Evolutionary conservation across 164 flowering plant species (phyloP).

Genomic region (Stephania cephalantha): DNA sequence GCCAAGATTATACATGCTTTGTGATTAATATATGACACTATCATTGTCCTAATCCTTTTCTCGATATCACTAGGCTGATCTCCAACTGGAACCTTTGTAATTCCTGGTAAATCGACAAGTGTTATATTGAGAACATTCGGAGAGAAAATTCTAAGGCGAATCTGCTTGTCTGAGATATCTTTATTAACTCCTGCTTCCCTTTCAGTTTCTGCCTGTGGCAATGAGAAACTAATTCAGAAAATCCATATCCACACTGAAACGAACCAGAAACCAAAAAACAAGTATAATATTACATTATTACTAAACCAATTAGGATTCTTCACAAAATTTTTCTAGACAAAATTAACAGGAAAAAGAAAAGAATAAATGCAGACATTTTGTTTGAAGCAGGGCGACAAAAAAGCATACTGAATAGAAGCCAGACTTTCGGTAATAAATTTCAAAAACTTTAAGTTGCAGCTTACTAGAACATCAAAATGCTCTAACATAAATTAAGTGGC

Average conservation of each 20-base stretch:
- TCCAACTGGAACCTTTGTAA: conserved; percentile 56
- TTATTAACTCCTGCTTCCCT: conserved; percentile 50
- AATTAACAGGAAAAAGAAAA: background rate
- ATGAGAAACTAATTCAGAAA: conserved; percentile 6
- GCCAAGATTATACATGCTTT: conserved; percentile 45
- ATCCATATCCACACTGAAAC: background rate
- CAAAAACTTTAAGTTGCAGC: background rate
- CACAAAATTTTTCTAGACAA: background rate
- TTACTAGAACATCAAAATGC: too few species aligned
- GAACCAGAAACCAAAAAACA: background rate
- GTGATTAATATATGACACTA: conserved; percentile 35
- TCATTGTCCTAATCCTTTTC: conserved; percentile 42
- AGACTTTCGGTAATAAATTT: background rate
- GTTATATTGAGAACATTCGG: conserved; percentile 53
- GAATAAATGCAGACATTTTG: background rate
- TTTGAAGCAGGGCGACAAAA: background rate
- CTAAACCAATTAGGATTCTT: background rate
- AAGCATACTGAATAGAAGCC: background rate
- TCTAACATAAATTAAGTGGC: too few species aligned
- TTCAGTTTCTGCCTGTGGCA: conserved; percentile 44
- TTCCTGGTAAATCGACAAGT: conserved; percentile 52
- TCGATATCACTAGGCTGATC: conserved; percentile 57
- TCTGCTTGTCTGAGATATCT: conserved; percentile 45
- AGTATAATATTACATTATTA: background rate
- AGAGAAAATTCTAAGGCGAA: conserved; percentile 41